Conservation (phyloP, 306 rosid species). For the Herpetospermum pedunculosum region DNA sequence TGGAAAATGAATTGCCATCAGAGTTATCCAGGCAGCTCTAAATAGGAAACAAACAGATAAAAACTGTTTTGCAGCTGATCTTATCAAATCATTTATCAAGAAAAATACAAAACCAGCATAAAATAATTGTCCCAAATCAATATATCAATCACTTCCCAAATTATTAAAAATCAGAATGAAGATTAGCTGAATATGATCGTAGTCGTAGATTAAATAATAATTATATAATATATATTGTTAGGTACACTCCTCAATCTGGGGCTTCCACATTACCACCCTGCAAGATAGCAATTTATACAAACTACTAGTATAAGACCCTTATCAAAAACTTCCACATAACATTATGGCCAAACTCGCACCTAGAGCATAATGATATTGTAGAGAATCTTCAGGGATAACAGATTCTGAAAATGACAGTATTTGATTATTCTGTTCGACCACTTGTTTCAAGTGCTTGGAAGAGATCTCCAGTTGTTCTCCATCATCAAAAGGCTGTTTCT, state of each 20-base stretch:
- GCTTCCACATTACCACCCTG: not conserved
- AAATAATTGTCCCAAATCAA: not conserved
- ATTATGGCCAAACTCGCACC: conserved; percentile 36
- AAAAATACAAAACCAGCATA: not conserved
- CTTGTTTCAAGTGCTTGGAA: conserved; percentile 58
- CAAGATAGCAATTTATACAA: not conserved
- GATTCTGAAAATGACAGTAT: conserved; percentile 62
- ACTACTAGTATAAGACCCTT: not conserved
- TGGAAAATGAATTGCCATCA: conserved; percentile 15
- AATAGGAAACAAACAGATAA: not conserved
- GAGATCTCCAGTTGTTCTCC: conserved; percentile 52
- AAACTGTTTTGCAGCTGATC: not conserved
- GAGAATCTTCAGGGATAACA: conserved; percentile 36
- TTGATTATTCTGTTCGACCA: conserved; percentile 28
- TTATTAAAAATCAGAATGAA: not conserved
- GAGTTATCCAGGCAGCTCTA: conserved; percentile 6
- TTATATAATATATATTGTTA: not conserved
- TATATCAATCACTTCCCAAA: not conserved
- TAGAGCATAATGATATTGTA: conserved; percentile 26
- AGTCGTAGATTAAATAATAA: no score
- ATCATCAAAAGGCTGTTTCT: conserved; percentile 66
- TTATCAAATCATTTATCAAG: not conserved
- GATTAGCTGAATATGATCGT: not conserved
- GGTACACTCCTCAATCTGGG: not conserved
- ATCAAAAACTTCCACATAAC: not conserved